These are phyloP conservation scores for Boeremia exigua DNA, from an alignment of 2,329 filamentous ascomycete species.

Conservation along the genomic window DNA sequence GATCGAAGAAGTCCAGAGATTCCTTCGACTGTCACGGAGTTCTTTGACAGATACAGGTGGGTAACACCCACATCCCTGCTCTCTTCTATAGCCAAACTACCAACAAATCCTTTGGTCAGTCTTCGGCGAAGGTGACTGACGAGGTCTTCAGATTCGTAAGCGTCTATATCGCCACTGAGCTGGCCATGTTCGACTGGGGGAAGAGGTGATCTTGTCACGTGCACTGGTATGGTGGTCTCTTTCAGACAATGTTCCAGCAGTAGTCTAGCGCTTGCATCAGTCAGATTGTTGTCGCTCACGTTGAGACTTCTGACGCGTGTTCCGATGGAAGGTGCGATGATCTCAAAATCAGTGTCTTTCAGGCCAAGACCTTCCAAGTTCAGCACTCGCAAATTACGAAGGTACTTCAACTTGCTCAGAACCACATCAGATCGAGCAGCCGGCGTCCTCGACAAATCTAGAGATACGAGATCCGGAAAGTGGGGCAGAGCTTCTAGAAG, in stretches of 20 bases:
- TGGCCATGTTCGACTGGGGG: slow-evolving; percentile 32
- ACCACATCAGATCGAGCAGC: slow-evolving; percentile 58
- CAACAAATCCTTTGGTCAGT: slow-evolving; percentile 52
- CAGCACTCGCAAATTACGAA: slow-evolving; percentile 61
- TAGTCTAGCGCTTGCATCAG: slow-evolving; percentile 60
- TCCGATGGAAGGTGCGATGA: slow-evolving; percentile 60
- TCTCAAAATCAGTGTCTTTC: slow-evolving; percentile 59
- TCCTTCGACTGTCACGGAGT: slow-evolving; percentile 62
- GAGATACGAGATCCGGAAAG: slow-evolving; percentile 62
- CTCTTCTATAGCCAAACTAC: slow-evolving; percentile 62
- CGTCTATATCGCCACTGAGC: slow-evolving; percentile 45
- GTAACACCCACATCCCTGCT: slow-evolving; percentile 62
- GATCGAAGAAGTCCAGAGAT: slow-evolving; percentile 60
- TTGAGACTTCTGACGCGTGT: slow-evolving; percentile 63
- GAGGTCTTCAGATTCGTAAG: slow-evolving; percentile 53
- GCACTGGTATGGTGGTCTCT: slow-evolving; percentile 20
- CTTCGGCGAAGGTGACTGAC: slow-evolving; percentile 57
- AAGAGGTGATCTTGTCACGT: slow-evolving; percentile 22
- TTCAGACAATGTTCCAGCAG: slow-evolving; percentile 61
- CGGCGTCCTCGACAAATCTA: slow-evolving; percentile 63
- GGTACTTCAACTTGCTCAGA: slow-evolving; percentile 53
- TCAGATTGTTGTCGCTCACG: slow-evolving; percentile 63
- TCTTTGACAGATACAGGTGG: slow-evolving; percentile 65
- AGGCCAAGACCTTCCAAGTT: slow-evolving; percentile 62
- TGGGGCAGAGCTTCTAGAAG: slow-evolving; percentile 59